Evolutionary conservation across 2,329 filamentous ascomycete genomes (phyloP).

Genomic region (Aureobasidium melanogenum): DNA sequence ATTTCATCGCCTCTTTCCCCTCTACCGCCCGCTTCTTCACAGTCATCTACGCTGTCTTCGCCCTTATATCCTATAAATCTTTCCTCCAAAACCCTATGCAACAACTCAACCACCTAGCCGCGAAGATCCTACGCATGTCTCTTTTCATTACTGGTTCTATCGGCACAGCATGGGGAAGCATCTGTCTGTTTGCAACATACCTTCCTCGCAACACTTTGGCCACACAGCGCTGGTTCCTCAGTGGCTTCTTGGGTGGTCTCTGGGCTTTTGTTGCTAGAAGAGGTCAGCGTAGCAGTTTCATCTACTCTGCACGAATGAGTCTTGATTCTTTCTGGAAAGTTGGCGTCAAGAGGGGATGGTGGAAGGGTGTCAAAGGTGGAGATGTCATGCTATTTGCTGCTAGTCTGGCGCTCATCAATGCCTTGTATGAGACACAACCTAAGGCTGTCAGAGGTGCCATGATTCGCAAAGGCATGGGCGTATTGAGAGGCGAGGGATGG

Average conservation of each 20-base stretch:
- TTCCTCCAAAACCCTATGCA: conserved; percentile 62
- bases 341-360: conserved; percentile 82
- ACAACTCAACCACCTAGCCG: conserved; percentile 57
- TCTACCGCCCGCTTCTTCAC: conserved; percentile 69
- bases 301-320: conserved; percentile 70
- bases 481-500: conserved; percentile 55
- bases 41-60: conserved; percentile 61
- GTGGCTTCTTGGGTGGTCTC: conserved; percentile 74
- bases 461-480: conserved; percentile 64
- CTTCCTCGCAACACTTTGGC: conserved; percentile 67
- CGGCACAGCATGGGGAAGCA: conserved; percentile 76
- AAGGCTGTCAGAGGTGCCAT: conserved; percentile 56
- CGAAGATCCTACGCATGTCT: conserved; percentile 62
- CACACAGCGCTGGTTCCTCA: conserved; percentile 81
- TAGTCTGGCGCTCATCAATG: conserved; percentile 68
- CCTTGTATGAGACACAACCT: conserved; percentile 65
- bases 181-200: conserved; percentile 79
- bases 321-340: conserved; percentile 86
- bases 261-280: conserved; percentile 72
- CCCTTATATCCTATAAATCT: conserved; percentile 58
- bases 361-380: conserved; percentile 71
- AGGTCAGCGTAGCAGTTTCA: conserved; percentile 58
- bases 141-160: conserved; percentile 75
- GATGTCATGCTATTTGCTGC: conserved; percentile 78
- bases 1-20: conserved; percentile 78